Evolutionary conservation across 495 filamentous ascomycete species (phyloP).

Genomic region (Hypoxylon fragiforme): DNA sequence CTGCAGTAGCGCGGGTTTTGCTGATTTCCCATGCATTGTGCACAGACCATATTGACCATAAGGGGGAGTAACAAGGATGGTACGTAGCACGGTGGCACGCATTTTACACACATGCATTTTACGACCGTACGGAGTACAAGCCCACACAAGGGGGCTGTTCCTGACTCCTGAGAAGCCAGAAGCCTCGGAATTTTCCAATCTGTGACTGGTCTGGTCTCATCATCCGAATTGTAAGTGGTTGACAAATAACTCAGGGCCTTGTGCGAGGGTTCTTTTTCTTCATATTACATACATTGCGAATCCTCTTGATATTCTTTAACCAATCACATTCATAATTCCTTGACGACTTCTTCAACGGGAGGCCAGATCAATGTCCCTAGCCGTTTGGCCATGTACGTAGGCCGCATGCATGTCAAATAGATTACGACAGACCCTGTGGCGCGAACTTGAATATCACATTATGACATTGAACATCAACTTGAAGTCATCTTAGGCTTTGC

Average conservation of each 20-base stretch:
- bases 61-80: slow-evolving; percentile 18
- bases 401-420: neutral
- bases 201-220: slow-evolving; percentile 33
- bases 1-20: slow-evolving; percentile 31
- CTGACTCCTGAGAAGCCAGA: no score
- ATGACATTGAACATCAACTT: no score
- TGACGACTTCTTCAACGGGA: slow-evolving; percentile 11
- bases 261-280: slow-evolving; percentile 13
- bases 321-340: slow-evolving; percentile 7
- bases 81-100: no score
- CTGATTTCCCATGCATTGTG: slow-evolving; percentile 5
- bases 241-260: slow-evolving; percentile 5
- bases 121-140: no score
- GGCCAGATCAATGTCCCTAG: neutral
- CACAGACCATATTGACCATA: slow-evolving; percentile 20
- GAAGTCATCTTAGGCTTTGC: no score
- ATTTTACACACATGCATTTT: no score
- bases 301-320: neutral
- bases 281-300: no score
- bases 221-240: slow-evolving; percentile 14
- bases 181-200: no score
- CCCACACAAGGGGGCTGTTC: no score
- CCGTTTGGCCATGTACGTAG: neutral
- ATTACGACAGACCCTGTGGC: no score
- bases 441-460: no score